Conservation (phyloP, 1,284 basidiomycete genomes). For the Marasmius oreades region DNA sequence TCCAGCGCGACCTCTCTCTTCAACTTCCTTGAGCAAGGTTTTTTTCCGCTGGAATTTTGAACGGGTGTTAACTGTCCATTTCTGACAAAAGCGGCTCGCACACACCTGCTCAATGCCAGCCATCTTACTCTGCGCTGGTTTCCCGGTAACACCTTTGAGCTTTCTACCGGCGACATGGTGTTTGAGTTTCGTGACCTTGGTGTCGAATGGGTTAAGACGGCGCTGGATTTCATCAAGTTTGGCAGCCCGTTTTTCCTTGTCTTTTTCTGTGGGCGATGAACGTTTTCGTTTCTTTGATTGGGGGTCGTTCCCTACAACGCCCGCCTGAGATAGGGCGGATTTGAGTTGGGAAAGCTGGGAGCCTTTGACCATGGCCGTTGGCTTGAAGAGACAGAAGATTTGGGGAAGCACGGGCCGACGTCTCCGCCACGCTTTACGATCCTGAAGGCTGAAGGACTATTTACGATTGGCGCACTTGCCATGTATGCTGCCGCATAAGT, state of each 20-base stretch:
- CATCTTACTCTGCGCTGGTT: constrained; percentile 85
- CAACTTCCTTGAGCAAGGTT: constrained; percentile 85
- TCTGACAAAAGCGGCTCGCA: constrained; percentile 12
- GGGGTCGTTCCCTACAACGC: constrained; percentile 58
- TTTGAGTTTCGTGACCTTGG: constrained; percentile 87
- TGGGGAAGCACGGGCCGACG: background rate
- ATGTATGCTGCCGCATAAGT: too few species aligned
- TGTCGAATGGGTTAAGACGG: constrained; percentile 91
- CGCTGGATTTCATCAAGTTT: constrained; percentile 83
- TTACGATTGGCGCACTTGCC: too few species aligned
- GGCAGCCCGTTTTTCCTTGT: constrained; percentile 75
- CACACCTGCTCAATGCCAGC: constrained; percentile 87
- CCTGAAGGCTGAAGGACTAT: too few species aligned
- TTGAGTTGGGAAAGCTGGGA: constrained; percentile 89
- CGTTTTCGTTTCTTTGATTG: constrained; percentile 72
- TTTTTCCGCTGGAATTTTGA: constrained; percentile 64
- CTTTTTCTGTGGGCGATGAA: constrained; percentile 58
- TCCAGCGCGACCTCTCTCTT: constrained; percentile 76
- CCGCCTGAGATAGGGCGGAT: constrained; percentile 74
- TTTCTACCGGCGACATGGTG: constrained; percentile 89
- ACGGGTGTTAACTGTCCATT: constrained; percentile 11
- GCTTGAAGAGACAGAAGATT: background rate
- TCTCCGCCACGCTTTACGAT: too few species aligned
- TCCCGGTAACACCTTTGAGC: constrained; percentile 80
- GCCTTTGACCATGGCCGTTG: constrained; percentile 55